Base-by-base conservation (phyloP, 1,284 basidiomycete species). In the Cryptococcus floricola region DNA sequence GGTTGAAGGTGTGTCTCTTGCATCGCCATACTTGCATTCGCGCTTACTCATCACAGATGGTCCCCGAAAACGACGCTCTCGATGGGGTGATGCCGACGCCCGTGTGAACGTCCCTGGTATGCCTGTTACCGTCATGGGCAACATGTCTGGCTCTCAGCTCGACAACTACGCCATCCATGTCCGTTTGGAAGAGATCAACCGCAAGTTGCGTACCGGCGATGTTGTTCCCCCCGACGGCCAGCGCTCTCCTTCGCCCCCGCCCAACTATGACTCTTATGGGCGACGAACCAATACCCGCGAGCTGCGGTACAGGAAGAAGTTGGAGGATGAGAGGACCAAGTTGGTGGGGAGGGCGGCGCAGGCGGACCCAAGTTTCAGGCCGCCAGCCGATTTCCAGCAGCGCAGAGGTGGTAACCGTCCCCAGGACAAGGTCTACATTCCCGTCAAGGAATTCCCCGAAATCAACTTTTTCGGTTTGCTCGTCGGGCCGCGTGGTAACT, bases 401-500 rank as follows among this genome's bases (percentile, higher is more conserved):
- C 88, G 91, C 70, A 91, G 93, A 73, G 87, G 90, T 48, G 90
- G 88, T 39, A 88, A 90, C 58, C 85, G 91, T 50, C 92, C 93
- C 14, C 88, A 88, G 48, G 96, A 99, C 60, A 98, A 98, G 78
- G 95, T 99, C 57, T 99, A 98, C 75, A 94, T 99, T 61, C 96
- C 96, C 28, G 92, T 98, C 70, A 97, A 98, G 75, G 96, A 98
- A 79, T 99, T 98, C 71, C 96, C 96, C 5, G 95, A 98, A 78
- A 98, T 99, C 82, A 99, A 99, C 78, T 99, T 98, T 78, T 98
- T 99, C 69, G 96, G 96, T 68, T 81, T 99, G 58, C 85, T 99
- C 58, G 95, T 99, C 61, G 96, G 96, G 42, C 96, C 96, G 68
- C 88, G 96, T 69, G 96, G 96, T 48, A 98, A 99, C 76, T 95